Percentiles rank a stretch among this genome's conserved stretches.
Conservation (phyloP, 345 rosid species). For the Citropsis articulata region DNA sequence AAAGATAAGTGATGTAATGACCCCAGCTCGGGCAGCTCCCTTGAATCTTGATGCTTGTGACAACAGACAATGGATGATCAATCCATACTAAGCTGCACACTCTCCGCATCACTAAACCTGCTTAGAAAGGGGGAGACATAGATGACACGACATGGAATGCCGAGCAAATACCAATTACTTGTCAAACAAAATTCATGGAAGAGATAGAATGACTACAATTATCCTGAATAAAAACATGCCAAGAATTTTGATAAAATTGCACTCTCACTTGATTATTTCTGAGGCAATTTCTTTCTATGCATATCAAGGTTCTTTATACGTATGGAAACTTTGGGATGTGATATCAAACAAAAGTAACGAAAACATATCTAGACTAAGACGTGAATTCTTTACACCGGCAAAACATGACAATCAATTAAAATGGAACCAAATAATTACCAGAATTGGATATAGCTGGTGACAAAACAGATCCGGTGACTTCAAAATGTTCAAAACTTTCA, state of each 20-base stretch:
- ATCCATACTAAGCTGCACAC: not conserved
- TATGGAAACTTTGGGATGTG: not conserved
- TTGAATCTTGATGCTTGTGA: not conserved
- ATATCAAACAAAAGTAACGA: not conserved
- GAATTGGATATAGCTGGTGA: not conserved
- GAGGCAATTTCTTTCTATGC: not conserved
- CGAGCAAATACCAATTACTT: not conserved
- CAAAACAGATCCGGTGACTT: not conserved
- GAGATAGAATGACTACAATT: not conserved
- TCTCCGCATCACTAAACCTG: not conserved
- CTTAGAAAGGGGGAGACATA: not conserved
- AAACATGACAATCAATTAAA: not conserved
- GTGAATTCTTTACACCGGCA: not conserved
- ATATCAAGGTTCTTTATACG: not conserved
- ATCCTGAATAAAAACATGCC: not conserved
- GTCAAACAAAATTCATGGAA: not conserved
- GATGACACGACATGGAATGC: not conserved
- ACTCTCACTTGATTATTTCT: not conserved
- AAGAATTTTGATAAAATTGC: not conserved
- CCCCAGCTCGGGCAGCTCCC: not conserved
- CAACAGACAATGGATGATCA: not conserved
- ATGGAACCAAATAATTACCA: slow-evolving; percentile 19
- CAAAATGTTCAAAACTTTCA: slow-evolving; percentile 3
- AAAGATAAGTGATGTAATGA: not conserved
- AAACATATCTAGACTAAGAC: not conserved